phyloP scores from a whole-genome alignment of 805 yeast genomes.

The Candida golubevii region DNA sequence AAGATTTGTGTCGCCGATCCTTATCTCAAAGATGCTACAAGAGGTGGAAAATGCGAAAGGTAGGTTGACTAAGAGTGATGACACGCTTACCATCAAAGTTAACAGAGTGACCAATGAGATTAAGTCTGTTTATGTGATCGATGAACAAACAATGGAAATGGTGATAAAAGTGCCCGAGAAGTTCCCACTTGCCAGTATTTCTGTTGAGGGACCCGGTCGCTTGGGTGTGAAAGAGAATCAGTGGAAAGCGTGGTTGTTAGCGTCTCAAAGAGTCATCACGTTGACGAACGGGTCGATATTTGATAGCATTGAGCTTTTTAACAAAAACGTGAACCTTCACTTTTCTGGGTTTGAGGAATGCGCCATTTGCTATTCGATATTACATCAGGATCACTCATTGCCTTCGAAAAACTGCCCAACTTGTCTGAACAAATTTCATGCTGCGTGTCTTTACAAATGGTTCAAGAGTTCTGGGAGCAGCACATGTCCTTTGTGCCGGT shows the following conservation, averaged over 20 bases:
- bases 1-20: slow-evolving; percentile 56
- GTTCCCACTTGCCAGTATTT: slow-evolving; percentile 74
- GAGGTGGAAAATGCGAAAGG: slow-evolving; percentile 43
- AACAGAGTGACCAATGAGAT: slow-evolving; percentile 63
- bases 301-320: slow-evolving; percentile 64
- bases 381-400: slow-evolving; percentile 85
- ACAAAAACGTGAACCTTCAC: slow-evolving; percentile 73
- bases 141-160: slow-evolving; percentile 83
- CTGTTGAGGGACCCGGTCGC: slow-evolving; percentile 71
- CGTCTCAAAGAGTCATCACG: slow-evolving; percentile 79
- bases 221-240: slow-evolving; percentile 87
- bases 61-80: slow-evolving; percentile 29
- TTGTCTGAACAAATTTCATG: slow-evolving; percentile 90
- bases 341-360: slow-evolving; percentile 95
- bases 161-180: slow-evolving; percentile 65
- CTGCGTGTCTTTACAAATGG: slow-evolving; percentile 96
- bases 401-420: slow-evolving; percentile 88
- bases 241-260: slow-evolving; percentile 93
- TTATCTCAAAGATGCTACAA: slow-evolving; percentile 55
- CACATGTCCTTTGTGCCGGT: slow-evolving; percentile 92
- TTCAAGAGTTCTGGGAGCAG: slow-evolving; percentile 89
- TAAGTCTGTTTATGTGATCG: slow-evolving; percentile 69
- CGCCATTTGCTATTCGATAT: slow-evolving; percentile 90
- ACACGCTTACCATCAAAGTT: slow-evolving; percentile 55
- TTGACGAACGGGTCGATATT: slow-evolving; percentile 68